phyloP scores from a whole-genome alignment of 768 basidiomycete species.

The Hydnum rufescens region DNA sequence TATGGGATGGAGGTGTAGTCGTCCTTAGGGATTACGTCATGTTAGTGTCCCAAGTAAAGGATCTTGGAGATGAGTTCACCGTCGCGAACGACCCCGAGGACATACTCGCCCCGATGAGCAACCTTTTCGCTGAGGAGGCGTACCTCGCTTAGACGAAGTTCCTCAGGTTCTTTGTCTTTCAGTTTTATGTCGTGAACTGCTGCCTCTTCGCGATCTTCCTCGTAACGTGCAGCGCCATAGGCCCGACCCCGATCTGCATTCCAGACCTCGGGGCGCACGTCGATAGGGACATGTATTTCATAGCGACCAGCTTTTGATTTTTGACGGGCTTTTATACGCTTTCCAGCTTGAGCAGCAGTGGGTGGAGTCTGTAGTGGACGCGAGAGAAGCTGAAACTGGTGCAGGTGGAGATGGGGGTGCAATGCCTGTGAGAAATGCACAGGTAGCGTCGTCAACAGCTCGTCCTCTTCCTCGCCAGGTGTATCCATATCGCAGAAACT shows the following conservation, averaged over 20 bases:
- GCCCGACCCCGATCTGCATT: constrained; percentile 49
- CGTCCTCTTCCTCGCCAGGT: constrained; percentile 2
- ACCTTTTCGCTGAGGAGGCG: constrained; percentile 58
- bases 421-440: constrained; percentile 49
- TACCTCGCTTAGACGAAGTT: constrained; percentile 45
- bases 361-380: constrained; percentile 61
- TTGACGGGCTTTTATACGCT: constrained; percentile 52
- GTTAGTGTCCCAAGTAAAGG: background rate
- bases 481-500: too few relatives aligned
- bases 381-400: constrained; percentile 62
- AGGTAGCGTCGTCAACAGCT: constrained; percentile 29
- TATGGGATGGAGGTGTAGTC: constrained; percentile 60
- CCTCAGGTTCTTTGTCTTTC: constrained; percentile 30
- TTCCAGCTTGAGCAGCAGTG: constrained; percentile 43
- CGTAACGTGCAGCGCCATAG: constrained; percentile 41
- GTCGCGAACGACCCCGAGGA: constrained; percentile 58
- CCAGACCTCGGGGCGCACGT: constrained; percentile 64
- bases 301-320: constrained; percentile 42
- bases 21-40: background rate
- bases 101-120: constrained; percentile 40
- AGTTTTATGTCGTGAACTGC: constrained; percentile 15
- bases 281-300: constrained; percentile 69
- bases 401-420: constrained; percentile 45
- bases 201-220: constrained; percentile 40
- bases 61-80: constrained; percentile 27